phyloP scores from a whole-genome alignment of 2,329 filamentous ascomycete genomes.

The Chrysosphaeria jannelii region DNA sequence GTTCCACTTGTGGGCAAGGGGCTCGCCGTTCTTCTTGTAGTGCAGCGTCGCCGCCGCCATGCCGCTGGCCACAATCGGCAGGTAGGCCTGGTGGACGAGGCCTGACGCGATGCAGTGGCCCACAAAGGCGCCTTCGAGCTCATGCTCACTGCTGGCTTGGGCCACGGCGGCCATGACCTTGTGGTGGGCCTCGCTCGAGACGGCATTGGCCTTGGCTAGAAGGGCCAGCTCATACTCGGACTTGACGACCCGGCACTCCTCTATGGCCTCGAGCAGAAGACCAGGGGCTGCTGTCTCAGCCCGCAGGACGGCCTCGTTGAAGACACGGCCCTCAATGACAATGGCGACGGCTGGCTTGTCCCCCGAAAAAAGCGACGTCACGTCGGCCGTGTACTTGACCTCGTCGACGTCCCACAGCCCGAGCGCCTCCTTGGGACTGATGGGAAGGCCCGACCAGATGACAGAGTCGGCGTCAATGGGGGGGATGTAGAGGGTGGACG shows the following conservation, averaged over 20 bases:
- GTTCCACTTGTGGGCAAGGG: constrained; percentile 40
- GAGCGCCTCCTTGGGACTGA: constrained; percentile 45
- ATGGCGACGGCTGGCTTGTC: constrained; percentile 18
- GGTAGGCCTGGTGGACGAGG: constrained; percentile 61
- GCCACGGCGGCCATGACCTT: constrained; percentile 29
- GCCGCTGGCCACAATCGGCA: constrained; percentile 59
- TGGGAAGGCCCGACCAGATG: constrained; percentile 74
- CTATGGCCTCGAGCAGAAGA: constrained; percentile 29
- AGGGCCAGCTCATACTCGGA: constrained; percentile 45
- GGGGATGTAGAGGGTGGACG: constrained; percentile 46
- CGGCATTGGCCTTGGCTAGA: constrained; percentile 38
- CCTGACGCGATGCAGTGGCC: constrained; percentile 45
- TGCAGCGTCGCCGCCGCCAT: constrained; percentile 61
- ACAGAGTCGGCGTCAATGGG: constrained; percentile 66
- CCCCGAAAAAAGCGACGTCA: constrained; percentile 17
- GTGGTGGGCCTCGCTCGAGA: constrained; percentile 36
- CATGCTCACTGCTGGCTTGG: constrained; percentile 42
- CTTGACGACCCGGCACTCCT: constrained; percentile 39
- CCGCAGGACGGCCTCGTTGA: constrained; percentile 37
- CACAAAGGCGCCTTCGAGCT: constrained; percentile 58
- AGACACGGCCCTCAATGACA: constrained; percentile 52
- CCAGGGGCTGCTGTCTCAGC: constrained; percentile 31
- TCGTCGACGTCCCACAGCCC: constrained; percentile 55
- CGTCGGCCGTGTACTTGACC: constrained; percentile 38
- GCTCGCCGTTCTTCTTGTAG: constrained; percentile 53